Conservation (phyloP, 2,329 filamentous ascomycete genomes). For the Venturia aucupariae region DNA sequence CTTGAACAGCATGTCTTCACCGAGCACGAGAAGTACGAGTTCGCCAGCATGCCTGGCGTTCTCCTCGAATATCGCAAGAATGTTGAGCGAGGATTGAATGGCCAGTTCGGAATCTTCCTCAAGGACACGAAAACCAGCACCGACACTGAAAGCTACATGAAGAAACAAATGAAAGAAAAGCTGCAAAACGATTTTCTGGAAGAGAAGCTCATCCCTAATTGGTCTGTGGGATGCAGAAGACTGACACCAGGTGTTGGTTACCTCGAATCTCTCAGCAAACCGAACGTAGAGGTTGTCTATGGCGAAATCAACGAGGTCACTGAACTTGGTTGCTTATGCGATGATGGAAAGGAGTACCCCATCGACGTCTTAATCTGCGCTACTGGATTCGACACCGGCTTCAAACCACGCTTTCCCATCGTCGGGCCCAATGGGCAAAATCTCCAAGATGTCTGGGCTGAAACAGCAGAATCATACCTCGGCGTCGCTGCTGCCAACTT, state of each 20-base stretch:
- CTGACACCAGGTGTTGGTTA: constrained; percentile 37
- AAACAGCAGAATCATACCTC: constrained; percentile 34
- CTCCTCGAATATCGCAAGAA: constrained; percentile 35
- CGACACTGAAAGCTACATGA: constrained; percentile 34
- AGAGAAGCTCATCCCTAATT: constrained; percentile 20
- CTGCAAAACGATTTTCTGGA: constrained; percentile 22
- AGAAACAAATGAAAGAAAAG: constrained; percentile 30
- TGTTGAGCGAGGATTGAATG: constrained; percentile 38
- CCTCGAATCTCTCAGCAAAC: constrained; percentile 32
- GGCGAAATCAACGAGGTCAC: constrained; percentile 27
- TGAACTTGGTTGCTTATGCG: constrained; percentile 23
- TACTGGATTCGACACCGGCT: constrained; percentile 30
- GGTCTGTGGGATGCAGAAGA: constrained; percentile 32
- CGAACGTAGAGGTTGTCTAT: constrained; percentile 35
- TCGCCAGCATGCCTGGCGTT: constrained; percentile 31
- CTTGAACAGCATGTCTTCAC: constrained; percentile 36
- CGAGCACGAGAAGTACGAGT: constrained; percentile 32
- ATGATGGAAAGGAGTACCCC: constrained; percentile 27
- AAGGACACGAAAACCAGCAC: constrained; percentile 33
- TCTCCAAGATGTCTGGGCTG: constrained; percentile 37
- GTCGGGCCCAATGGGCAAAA: constrained; percentile 30
- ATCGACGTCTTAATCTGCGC: constrained; percentile 30
- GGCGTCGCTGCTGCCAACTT: constrained; percentile 37
- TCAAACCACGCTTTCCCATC: constrained; percentile 39
- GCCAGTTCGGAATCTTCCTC: constrained; percentile 39